Conservation (phyloP, 352 stramenopile species). For the Phytophthora rubi region DNA sequence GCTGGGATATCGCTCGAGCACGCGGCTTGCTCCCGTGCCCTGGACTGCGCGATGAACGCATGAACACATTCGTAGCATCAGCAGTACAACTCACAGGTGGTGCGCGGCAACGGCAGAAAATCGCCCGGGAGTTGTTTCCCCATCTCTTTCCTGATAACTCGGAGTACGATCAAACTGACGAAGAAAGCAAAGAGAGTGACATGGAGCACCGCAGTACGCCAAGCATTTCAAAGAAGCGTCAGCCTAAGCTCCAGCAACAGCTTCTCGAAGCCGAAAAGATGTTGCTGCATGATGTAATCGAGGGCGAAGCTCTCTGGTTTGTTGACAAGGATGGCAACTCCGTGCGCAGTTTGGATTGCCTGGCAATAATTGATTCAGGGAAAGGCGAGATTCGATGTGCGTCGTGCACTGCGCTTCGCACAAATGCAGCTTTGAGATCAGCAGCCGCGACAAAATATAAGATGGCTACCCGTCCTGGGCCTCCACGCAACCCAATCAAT, state of each 20-base stretch:
- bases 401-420: constrained; percentile 53
- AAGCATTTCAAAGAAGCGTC: constrained; percentile 24
- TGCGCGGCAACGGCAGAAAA: constrained; percentile 61
- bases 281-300: constrained; percentile 74
- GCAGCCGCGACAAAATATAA: constrained; percentile 48
- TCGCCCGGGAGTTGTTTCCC: constrained; percentile 77
- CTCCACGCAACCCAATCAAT: constrained; percentile 57
- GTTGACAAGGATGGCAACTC: constrained; percentile 79
- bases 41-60: constrained; percentile 63
- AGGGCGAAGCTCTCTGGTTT: constrained; percentile 79
- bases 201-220: constrained; percentile 1
- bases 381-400: constrained; percentile 53
- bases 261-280: constrained; percentile 64
- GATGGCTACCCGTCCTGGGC: constrained; percentile 35
- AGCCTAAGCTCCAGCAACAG: constrained; percentile 36
- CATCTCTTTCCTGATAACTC: constrained; percentile 50
- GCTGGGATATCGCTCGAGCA: constrained; percentile 55
- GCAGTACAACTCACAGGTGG: constrained; percentile 74
- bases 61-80: constrained; percentile 58
- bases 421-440: constrained; percentile 59
- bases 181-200: constrained; percentile 16
- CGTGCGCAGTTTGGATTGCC: constrained; percentile 75
- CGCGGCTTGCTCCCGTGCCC: constrained; percentile 64
- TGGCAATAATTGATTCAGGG: constrained; percentile 47
- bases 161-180: constrained; percentile 21